Conservation (phyloP, 345 rosid species). For the Salix suchowensis region DNA sequence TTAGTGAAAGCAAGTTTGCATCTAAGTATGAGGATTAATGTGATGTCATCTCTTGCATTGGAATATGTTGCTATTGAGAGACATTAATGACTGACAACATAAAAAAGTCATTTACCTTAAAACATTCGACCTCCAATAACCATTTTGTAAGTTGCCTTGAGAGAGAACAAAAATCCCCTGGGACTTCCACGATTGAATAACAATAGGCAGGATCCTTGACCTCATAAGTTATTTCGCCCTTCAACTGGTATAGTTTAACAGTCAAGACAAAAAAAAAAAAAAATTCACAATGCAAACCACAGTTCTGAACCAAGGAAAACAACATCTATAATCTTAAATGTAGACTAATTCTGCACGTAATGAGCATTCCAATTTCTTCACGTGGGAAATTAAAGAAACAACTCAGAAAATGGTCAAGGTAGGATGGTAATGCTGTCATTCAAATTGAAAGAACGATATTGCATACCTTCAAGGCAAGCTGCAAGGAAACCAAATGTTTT, state of each 20-base stretch:
- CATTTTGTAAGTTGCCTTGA: slow-evolving; percentile 65
- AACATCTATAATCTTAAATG: not conserved
- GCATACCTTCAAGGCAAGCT: not conserved
- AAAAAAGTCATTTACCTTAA: slow-evolving; percentile 53
- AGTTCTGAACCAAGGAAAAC: not conserved
- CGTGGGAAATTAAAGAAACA: not conserved
- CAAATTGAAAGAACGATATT: not conserved
- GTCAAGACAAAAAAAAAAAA: slow-evolving; percentile 16
- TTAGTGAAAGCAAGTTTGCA: not conserved
- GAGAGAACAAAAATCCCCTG: slow-evolving; percentile 58
- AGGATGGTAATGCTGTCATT: slow-evolving; percentile 1
- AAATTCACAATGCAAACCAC: not conserved
- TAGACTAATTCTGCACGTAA: not conserved
- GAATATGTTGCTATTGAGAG: not conserved
- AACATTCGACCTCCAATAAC: slow-evolving; percentile 68
- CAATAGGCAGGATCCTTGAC: slow-evolving; percentile 75
- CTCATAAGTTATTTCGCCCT: slow-evolving; percentile 83
- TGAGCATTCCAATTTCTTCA: not conserved
- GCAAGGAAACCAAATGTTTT: not conserved
- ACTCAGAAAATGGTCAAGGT: not conserved
- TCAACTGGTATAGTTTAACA: slow-evolving; percentile 41
- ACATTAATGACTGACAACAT: slow-evolving; percentile 7
- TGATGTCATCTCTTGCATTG: not conserved
- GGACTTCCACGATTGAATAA: slow-evolving; percentile 52
- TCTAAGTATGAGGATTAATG: not conserved